A percentile compares a stretch with the other conserved stretches of the same genome.
These are phyloP conservation scores for Cardiosporidium cionae DNA, from an alignment of 169 alveolate genomes.

Conservation along the genomic window DNA sequence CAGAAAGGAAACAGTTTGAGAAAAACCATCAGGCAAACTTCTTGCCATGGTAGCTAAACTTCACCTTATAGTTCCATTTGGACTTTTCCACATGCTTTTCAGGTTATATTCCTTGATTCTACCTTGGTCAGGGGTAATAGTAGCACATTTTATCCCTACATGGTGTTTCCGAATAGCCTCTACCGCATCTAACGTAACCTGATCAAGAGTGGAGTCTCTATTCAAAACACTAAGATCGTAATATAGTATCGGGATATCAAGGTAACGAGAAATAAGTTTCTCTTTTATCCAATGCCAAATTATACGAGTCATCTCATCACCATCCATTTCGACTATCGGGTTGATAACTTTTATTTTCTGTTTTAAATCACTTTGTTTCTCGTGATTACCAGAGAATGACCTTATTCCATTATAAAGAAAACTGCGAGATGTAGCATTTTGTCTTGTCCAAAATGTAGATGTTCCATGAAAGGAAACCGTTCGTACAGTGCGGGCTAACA, in stretches of 20 bases:
- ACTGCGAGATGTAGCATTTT: too few species aligned
- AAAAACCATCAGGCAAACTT: background rate
- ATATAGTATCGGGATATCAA: conserved; percentile 78
- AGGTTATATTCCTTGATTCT: conserved; percentile 81
- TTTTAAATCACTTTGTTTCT: too few species aligned
- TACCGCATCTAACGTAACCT: conserved; percentile 91
- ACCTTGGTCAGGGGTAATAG: conserved; percentile 94
- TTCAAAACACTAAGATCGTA: conserved; percentile 79
- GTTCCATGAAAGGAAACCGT: too few species aligned
- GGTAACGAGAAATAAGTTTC: conserved; percentile 79
- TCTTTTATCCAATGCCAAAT: conserved; percentile 86
- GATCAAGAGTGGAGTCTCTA: conserved; percentile 83
- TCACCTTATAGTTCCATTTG: conserved; percentile 84
- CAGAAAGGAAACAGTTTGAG: background rate
- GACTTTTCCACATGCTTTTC: conserved; percentile 88
- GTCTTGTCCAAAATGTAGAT: too few species aligned
- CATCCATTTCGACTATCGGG: conserved; percentile 89
- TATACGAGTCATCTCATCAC: conserved; percentile 90
- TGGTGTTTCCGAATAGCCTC: conserved; percentile 74
- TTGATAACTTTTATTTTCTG: conserved; percentile 59
- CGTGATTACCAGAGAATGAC: too few species aligned
- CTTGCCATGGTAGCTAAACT: background rate
- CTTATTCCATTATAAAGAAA: too few species aligned
- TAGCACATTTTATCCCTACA: conserved; percentile 91
- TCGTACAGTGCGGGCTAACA: too few species aligned